Base-by-base conservation (phyloP, 1,284 basidiomycete species). In the Cryptococcus maquisensis region DNA sequence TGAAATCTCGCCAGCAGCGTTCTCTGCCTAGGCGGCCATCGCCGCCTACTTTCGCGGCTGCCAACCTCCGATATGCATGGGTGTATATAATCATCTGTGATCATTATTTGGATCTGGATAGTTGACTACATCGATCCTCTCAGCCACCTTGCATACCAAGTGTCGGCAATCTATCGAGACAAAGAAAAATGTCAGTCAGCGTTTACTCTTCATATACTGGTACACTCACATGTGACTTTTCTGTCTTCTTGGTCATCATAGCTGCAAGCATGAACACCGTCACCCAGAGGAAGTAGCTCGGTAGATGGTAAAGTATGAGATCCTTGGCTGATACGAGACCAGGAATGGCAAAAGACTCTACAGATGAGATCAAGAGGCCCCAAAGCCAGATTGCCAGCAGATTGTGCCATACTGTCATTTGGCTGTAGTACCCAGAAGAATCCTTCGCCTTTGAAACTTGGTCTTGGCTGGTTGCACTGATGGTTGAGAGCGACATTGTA, bases 381-480 rank as follows among this genome's bases (percentile, higher is more conserved):
- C 64, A 69, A 1, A 66, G 49, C 69, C 69, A 72, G 36, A 72
- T 69, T 3, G 67, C 68, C 8, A 70, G 56, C 12, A 68, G 57
- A 42, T 67, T 67, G 46, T 72, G 67, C 63, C 64, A 67, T 28
- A 61, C 52, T 8, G 54, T 67, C 57, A 67, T 64, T 36, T 68
- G 67, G 1, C 50, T 37, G 15, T 53, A 56, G 52, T 63, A 65
- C 2, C 50, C 52, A 4, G 56, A 54, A 2, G 55, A 47, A 13
- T 41, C 50, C 18, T 60, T 53, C 13, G 51, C 46, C 24, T 54
- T 53, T 13, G 26, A 13, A n/a, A 61, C 37, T 43, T 59, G 54
- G 12, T 52, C 47, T 5, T 45, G 48, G 13, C 61, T 67, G 4
- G 66, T 44, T 16, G 56, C 56, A 21, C 57, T 55, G 48, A 66